A percentile compares a stretch with the other conserved stretches of the same genome.
phyloP scores from a whole-genome alignment of 2,329 filamentous ascomycete species.

The Ophiosphaerella narmari region DNA sequence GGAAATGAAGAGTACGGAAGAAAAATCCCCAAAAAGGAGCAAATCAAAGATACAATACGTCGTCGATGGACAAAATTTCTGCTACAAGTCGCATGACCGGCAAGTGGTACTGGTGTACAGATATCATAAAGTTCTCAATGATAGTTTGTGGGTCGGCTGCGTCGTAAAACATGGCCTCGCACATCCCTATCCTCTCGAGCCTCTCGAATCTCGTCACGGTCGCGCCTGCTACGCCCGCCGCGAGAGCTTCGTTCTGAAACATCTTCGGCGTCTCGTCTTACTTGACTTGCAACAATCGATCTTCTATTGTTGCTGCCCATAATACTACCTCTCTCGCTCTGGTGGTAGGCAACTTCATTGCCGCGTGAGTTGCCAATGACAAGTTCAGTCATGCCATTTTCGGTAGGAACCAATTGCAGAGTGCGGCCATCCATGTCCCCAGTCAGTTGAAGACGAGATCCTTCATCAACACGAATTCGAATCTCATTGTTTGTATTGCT shows the following conservation, averaged over 20 bases:
- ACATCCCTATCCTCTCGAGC: slow-evolving; percentile 20
- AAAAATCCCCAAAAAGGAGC: slow-evolving; percentile 1
- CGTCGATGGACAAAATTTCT: not conserved
- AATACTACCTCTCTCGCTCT: slow-evolving; percentile 35
- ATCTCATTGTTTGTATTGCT: slow-evolving; percentile 40
- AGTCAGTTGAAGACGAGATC: slow-evolving; percentile 40
- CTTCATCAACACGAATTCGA: slow-evolving; percentile 41
- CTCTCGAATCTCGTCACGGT: slow-evolving; percentile 17
- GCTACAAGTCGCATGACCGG: not conserved
- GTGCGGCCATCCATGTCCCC: slow-evolving; percentile 47
- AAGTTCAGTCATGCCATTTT: slow-evolving; percentile 44
- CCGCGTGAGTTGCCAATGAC: slow-evolving; percentile 37
- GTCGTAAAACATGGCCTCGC: slow-evolving; percentile 27
- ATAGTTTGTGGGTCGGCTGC: slow-evolving; percentile 24
- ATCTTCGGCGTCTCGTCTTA: slow-evolving; percentile 39
- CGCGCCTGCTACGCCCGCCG: slow-evolving; percentile 32
- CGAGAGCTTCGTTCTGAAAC: slow-evolving; percentile 32
- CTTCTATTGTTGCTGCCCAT: slow-evolving; percentile 21
- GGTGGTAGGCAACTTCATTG: slow-evolving; percentile 29
- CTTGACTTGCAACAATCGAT: slow-evolving; percentile 17
- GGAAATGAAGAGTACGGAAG: slow-evolving; percentile 3
- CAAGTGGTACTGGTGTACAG: not conserved
- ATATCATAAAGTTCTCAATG: slow-evolving; percentile 11
- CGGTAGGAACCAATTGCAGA: slow-evolving; percentile 38
- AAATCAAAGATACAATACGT: slow-evolving; percentile 14